Conservation (phyloP, 768 basidiomycete genomes). For the Mycena polygramma region DNA sequence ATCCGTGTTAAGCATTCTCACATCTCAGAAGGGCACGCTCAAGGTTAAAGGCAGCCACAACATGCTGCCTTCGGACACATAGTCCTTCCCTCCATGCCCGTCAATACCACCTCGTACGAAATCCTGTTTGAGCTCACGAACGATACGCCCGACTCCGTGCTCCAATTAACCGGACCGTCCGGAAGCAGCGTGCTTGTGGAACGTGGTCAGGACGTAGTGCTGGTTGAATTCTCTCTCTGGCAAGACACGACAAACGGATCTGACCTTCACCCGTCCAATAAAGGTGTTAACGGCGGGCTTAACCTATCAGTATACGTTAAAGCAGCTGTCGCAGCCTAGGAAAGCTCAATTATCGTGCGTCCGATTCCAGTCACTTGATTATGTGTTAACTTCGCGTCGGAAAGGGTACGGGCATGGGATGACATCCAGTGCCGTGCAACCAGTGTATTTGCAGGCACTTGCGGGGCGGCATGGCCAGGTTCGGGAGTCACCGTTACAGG, state of each 20-base stretch:
- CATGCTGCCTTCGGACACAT: constrained; percentile 3
- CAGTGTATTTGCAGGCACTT: constrained; percentile 39
- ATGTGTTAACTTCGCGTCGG: constrained; percentile 7
- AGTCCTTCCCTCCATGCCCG: constrained; percentile 52
- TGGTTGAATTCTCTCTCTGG: constrained; percentile 30
- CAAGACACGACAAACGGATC: constrained; percentile 19
- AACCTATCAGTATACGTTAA: constrained; percentile 61
- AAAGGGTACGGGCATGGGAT: constrained; percentile 61
- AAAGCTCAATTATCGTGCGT: constrained; percentile 62
- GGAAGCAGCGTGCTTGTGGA: constrained; percentile 28
- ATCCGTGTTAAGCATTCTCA: constrained; percentile 35
- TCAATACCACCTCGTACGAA: constrained; percentile 66
- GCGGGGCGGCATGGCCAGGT: constrained; percentile 29
- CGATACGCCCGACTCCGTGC: constrained; percentile 53
- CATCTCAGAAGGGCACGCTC: constrained; percentile 28
- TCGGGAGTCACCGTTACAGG: constrained; percentile 29
- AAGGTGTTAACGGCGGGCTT: constrained; percentile 61
- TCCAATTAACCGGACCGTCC: constrained; percentile 45
- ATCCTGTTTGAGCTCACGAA: constrained; percentile 66
- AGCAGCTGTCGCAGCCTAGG: constrained; percentile 47
- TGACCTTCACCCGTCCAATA: constrained; percentile 11
- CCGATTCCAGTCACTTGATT: not conserved
- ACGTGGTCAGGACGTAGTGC: constrained; percentile 28
- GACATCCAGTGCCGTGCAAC: constrained; percentile 54
- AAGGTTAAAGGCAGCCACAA: constrained; percentile 30